Base-by-base conservation (phyloP, 2,329 filamentous ascomycete genomes). In the Tolypocladium paradoxum region DNA sequence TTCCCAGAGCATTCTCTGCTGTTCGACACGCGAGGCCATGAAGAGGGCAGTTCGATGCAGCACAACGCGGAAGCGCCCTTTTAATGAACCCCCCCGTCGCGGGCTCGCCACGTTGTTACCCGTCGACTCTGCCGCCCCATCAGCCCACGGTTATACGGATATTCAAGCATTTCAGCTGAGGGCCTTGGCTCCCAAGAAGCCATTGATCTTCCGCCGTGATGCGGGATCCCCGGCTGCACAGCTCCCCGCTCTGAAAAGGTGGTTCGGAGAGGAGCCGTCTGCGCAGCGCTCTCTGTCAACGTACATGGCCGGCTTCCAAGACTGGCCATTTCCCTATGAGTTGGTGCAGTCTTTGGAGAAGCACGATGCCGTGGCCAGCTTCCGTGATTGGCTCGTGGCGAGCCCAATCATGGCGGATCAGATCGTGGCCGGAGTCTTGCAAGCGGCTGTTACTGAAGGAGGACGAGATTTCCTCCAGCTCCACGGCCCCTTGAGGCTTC, bases 401-500 rank as follows among this genome's bases (percentile, higher is more conserved):
- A 65, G 60, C 47, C 47, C 58, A 38, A 62, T 66, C 18, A 49
- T 59, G 29, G 57, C 58, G 18, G 67, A 70, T 37, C 62, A 61
- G 35, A 56, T 65, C 16, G 54, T 72, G 29, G 63, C 65, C 6
- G 62, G 60, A 22, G 65, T 68, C 14, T 59, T 70, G 56, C 56
- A 63, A 45, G 56, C 59, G 11, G 61, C 65, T 6, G 48, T 69
- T 5, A 38, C 55, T 35, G 60, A 65, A 12, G 18, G 54, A 2
- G 45, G 48, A 2, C 51, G 50, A 8, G 57, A 61, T 33, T 88
- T 83, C 63, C 76, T 74, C 31, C 77, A 77, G 49, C 74, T 87
- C 47, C 63, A 79, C 29, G 82, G 82, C 1, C 81, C 84, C 0
- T 69, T 95, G 0, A 73, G 72, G 37, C 74, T 92, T 35, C 81